A percentile compares a stretch with the other conserved stretches of the same genome.
Conservation (phyloP, 768 basidiomycete genomes). For the Tricholoma saponaceum region DNA sequence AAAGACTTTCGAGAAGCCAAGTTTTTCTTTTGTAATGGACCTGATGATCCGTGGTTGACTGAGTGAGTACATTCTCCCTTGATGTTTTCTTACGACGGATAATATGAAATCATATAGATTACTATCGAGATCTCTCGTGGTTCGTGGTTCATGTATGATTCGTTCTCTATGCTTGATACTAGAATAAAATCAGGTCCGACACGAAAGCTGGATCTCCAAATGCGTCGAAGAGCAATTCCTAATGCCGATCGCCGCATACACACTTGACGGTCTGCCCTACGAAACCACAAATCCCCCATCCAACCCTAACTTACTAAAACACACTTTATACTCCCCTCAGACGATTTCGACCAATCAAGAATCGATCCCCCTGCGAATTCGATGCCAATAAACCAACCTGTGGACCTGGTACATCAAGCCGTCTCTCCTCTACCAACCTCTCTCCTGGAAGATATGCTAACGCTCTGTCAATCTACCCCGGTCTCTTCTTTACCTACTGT, state of each 20-base stretch:
- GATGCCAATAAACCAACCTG: too few relatives aligned
- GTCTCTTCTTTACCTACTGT: not conserved
- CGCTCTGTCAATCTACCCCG: not conserved
- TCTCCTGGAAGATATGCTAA: not conserved
- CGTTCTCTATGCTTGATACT: too few relatives aligned
- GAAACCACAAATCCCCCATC: not conserved
- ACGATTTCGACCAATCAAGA: constrained; percentile 9
- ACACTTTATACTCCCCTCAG: not conserved
- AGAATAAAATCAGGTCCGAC: constrained; percentile 26
- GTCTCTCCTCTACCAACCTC: not conserved
- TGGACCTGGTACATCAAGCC: not conserved
- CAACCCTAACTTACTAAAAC: not conserved
- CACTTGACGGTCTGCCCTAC: constrained; percentile 29
- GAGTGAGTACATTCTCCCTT: constrained; percentile 20
- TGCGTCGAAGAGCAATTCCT: constrained; percentile 28
- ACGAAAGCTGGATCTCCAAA: constrained; percentile 32
- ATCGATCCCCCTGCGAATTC: not conserved
- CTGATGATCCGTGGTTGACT: constrained; percentile 32
- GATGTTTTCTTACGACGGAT: not conserved
- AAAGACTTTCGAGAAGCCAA: constrained; percentile 29
- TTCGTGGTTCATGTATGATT: constrained; percentile 7
- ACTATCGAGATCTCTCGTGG: constrained; percentile 25
- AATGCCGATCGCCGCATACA: constrained; percentile 34
- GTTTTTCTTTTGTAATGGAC: constrained; percentile 34
- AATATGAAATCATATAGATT: constrained; percentile 16